A percentile compares a stretch with the other conserved stretches of the same genome.
Conservation (phyloP, 2,329 filamentous ascomycete species). For the Madurella fahalii region DNA sequence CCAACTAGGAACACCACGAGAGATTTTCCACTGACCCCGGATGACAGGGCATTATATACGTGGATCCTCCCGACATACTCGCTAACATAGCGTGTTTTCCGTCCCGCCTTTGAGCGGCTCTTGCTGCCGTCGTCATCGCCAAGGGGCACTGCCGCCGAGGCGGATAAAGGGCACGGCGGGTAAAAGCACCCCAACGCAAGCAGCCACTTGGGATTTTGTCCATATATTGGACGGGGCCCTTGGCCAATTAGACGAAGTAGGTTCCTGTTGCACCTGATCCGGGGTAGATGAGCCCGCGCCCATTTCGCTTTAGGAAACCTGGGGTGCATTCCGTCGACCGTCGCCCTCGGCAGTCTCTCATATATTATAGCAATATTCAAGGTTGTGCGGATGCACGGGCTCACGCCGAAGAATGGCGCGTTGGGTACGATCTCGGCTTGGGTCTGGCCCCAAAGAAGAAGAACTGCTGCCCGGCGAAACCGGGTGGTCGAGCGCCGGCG, state of each 20-base stretch:
- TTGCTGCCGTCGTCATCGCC: slow-evolving; percentile 10
- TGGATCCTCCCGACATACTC: background rate
- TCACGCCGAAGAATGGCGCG: too few species aligned
- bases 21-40: background rate
- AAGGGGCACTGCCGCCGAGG: slow-evolving; percentile 17
- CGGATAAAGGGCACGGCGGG: slow-evolving; percentile 22
- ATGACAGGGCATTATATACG: background rate
- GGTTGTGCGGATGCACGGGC: too few species aligned
- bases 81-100: background rate
- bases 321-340: slow-evolving; percentile 11
- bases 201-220: slow-evolving; percentile 16
- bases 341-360: too few species aligned
- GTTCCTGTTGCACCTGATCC: slow-evolving; percentile 17
- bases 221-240: slow-evolving; percentile 11
- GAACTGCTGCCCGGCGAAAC: too few species aligned
- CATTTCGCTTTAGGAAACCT: slow-evolving; percentile 5
- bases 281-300: slow-evolving; percentile 14
- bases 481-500: too few species aligned
- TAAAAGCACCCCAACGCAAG: slow-evolving; percentile 16
- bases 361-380: too few species aligned
- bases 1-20: background rate
- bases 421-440: too few species aligned
- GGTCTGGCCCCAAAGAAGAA: too few species aligned
- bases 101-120: background rate
- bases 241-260: background rate